Percentiles rank a stretch among this genome's conserved stretches.
Conservation (phyloP, 208 protist genomes). For the Wallacemonas collosoma region DNA sequence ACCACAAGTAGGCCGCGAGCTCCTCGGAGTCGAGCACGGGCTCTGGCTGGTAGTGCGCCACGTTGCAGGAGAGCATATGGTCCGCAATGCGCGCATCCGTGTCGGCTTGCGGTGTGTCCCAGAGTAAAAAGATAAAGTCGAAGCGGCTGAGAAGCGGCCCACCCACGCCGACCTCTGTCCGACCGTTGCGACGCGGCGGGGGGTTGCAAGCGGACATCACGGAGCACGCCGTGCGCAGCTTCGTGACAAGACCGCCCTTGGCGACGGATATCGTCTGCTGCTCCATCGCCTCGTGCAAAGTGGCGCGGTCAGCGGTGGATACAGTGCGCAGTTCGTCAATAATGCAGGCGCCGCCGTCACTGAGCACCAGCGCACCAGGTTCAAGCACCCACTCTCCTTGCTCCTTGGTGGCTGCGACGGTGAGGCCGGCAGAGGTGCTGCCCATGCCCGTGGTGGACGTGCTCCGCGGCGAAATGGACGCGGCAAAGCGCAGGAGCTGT, state of each 20-base stretch:
- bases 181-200: conserved; percentile 51
- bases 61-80: conserved; percentile 80
- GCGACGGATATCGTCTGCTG: conserved; percentile 97
- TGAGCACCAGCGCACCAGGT: conserved; percentile 96
- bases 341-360: conserved; percentile 97
- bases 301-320: conserved; percentile 90
- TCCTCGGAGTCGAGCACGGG: conserved; percentile 58
- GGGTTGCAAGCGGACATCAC: conserved; percentile 98
- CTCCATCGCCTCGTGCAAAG: conserved; percentile 99
- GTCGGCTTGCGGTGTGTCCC: conserved; percentile 85
- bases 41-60: conserved; percentile 27
- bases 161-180: conserved; percentile 93
- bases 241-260: conserved; percentile 96
- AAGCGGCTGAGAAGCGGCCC: conserved; percentile 96
- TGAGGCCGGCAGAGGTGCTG: conserved; percentile 92
- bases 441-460: conserved; percentile 92
- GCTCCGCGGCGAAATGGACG: conserved; percentile 75
- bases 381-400: conserved; percentile 94
- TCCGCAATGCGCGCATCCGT: conserved; percentile 88
- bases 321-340: conserved; percentile 98
- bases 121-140: conserved; percentile 96
- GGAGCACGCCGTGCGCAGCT: conserved; percentile 93
- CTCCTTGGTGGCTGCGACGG: conserved; percentile 88
- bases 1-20: conserved; percentile 76
- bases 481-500: conserved; percentile 87